Percentiles rank a stretch among this genome's conserved stretches.
Conservation (phyloP, 257 asterid species). For the Thymus quinquecostatus region DNA sequence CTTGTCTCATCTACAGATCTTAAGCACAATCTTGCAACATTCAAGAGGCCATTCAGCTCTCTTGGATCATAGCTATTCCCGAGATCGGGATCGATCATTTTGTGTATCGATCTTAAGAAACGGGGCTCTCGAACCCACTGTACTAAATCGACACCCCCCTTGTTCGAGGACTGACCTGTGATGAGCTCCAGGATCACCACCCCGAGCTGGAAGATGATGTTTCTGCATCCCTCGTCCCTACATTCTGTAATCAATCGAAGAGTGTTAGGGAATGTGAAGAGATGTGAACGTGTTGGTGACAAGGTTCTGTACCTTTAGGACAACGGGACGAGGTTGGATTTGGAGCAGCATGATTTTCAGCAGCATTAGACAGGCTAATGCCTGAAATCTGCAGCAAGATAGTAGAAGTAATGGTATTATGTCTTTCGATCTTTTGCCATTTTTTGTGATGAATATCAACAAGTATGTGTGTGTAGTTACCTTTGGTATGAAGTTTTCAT, state of each 20-base stretch:
- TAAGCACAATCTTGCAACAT: conserved; percentile 79
- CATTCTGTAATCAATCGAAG: conserved; percentile 47
- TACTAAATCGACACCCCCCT: conserved; percentile 65
- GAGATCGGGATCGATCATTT: conserved; percentile 89
- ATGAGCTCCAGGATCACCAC: conserved; percentile 81
- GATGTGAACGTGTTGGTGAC: background rate
- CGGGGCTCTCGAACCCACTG: conserved; percentile 74
- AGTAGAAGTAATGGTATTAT: background rate
- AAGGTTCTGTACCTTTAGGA: conserved; percentile 49
- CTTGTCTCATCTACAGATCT: conserved; percentile 53
- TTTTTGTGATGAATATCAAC: background rate
- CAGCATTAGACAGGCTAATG: conserved; percentile 49
- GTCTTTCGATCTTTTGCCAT: background rate
- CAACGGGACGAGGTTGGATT: conserved; percentile 43
- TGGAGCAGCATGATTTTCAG: conserved; percentile 31
- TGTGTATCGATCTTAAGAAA: conserved; percentile 56
- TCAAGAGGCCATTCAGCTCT: conserved; percentile 68
- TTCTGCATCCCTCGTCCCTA: conserved; percentile 50
- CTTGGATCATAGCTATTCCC: conserved; percentile 62
- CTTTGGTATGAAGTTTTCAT: conserved; percentile 82
- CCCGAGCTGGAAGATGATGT: conserved; percentile 77
- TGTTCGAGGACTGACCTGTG: conserved; percentile 83
- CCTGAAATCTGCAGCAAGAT: conserved; percentile 63
- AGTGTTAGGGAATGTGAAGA: conserved; percentile 5
- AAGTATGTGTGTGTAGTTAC: conserved; percentile 29